A percentile compares a stretch with the other conserved stretches of the same genome.
Conservation (phyloP, 2,329 filamentous ascomycete species). For the Ceratocystis cacaofunesta region DNA sequence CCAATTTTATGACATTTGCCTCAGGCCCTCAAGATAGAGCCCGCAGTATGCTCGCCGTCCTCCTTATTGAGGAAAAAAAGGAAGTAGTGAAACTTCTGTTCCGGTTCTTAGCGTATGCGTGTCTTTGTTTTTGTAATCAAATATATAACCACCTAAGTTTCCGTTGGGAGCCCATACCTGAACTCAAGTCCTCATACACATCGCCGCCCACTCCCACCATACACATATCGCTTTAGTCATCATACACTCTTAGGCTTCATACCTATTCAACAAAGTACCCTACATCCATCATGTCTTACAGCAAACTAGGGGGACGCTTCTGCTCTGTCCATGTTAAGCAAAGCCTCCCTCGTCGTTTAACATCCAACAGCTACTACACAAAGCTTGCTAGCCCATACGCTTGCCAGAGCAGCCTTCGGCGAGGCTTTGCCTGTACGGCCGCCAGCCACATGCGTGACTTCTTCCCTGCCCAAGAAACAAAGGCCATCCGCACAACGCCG, state of each 20-base stretch:
- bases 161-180: no score
- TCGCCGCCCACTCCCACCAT: neutral
- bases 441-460: conserved; percentile 37
- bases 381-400: neutral
- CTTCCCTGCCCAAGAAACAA: conserved; percentile 47
- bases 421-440: conserved; percentile 37
- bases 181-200: neutral
- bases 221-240: neutral
- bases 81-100: neutral
- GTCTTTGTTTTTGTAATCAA: neutral
- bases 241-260: neutral
- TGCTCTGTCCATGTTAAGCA: conserved; percentile 7
- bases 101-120: neutral
- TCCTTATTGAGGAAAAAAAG: neutral
- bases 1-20: neutral
- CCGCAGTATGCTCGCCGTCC: neutral
- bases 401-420: conserved; percentile 19
- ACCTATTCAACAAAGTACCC: neutral
- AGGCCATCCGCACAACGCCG: conserved; percentile 45
- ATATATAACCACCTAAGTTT: neutral
- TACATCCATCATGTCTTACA: neutral
- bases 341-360: conserved; percentile 1
- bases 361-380: neutral
- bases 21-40: neutral
- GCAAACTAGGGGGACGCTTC: conserved; percentile 1